Evolutionary conservation across 2,329 filamentous ascomycete genomes (phyloP), one percentile per base, ranked within the genome.

Genomic region (Leptodontidium sp.): DNA sequence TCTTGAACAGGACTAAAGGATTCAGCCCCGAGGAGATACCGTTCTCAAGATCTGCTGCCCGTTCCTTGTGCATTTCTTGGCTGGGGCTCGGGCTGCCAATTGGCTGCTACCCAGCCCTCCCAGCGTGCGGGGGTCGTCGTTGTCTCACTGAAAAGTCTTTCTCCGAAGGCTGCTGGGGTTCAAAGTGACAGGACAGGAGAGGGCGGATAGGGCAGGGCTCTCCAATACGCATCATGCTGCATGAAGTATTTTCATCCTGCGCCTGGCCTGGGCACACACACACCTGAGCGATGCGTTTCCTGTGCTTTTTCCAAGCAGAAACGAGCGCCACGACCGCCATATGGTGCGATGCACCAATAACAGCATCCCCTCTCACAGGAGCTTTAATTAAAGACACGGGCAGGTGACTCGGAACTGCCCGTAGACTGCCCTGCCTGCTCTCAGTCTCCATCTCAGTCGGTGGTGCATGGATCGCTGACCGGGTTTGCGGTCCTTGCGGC

Each of bases 381-480:
- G n/a, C 5, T 45, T 62, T 61, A 62, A 64, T 68, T 69, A 58
- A 58, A 65, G 17, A 59, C 43, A 58, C 45, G 69, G 61, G 50
- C 71, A 72, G 65, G 65, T 71, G 67, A 71, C 64, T 68, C 66
- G 68, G 70, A 70, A 61, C 49, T 69, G 68, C 64, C 66, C 67
- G 63, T 26, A 32, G 14, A 50, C 14, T 52, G 53, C 55, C 64
- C 59, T 64, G 65, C 65, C 55, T 38, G 52, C 17, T 40, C 26
- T 35, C 32, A 53, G 64, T 61, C 47, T 67, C 61, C 67, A 55
- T 64, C 29, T 4, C 38, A 17, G 4, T 32, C 55, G 29, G 3
- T 32, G 29, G 63, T 64, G 50, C 64, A 71, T 66, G 57, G 65
- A 64, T 69, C 64, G 65, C 65, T 66, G 63, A 68, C 67, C 59